Evolutionary conservation across 2,329 filamentous ascomycete genomes (phyloP).

Genomic region (Lasiodiplodia sp.): DNA sequence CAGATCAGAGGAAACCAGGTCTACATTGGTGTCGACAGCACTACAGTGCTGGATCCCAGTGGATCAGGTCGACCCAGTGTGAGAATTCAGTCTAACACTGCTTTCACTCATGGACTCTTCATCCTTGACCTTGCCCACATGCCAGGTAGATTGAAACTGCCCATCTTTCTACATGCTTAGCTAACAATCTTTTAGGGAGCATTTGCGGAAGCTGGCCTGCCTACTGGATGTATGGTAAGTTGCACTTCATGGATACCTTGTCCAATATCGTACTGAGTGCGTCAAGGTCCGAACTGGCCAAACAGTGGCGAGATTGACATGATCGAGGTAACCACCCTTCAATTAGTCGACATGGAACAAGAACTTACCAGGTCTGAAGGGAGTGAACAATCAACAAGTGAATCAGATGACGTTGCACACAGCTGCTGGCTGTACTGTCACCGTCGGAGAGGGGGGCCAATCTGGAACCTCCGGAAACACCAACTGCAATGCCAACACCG

Average conservation of each 20-base stretch:
- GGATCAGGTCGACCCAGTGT: conserved; percentile 47
- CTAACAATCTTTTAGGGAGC: background rate
- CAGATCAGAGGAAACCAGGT: conserved; percentile 44
- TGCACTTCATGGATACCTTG: background rate
- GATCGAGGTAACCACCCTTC: conserved; percentile 29
- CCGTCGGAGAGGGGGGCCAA: conserved; percentile 43
- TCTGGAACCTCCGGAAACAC: conserved; percentile 40
- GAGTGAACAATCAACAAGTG: conserved; percentile 46
- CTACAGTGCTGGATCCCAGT: conserved; percentile 41
- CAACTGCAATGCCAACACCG: conserved; percentile 47
- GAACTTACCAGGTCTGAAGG: conserved; percentile 41
- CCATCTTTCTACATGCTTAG: background rate
- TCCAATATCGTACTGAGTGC: conserved; percentile 19
- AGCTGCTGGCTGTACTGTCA: conserved; percentile 43
- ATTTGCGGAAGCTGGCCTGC: conserved; percentile 50
- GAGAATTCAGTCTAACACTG: conserved; percentile 45
- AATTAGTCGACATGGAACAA: background rate
- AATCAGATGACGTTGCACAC: conserved; percentile 50
- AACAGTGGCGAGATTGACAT: conserved; percentile 47
- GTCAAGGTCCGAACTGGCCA: conserved; percentile 50
- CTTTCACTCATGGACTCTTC: conserved; percentile 47
- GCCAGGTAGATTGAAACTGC: conserved; percentile 38
- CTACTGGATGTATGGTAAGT: conserved; percentile 38
- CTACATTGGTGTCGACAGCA: conserved; percentile 49
- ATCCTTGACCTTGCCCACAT: conserved; percentile 51